Conservation (phyloP, 2,329 filamentous ascomycete genomes). For the Phoma sp. region DNA sequence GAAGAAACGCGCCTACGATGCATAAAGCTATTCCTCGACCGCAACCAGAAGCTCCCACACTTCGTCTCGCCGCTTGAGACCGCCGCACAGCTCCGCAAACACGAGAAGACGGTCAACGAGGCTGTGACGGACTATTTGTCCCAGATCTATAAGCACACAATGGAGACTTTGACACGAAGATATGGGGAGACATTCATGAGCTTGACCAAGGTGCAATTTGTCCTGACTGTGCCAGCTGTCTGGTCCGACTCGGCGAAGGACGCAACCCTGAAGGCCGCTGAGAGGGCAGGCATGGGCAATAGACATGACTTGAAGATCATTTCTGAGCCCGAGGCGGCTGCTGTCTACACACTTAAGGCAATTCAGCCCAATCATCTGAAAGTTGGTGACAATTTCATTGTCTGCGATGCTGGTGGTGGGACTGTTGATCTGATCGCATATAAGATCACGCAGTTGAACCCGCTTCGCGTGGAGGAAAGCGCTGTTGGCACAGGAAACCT, state of each 20-base stretch:
- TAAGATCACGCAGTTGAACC: constrained; percentile 75
- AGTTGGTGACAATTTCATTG: constrained; percentile 66
- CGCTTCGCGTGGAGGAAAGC: constrained; percentile 76
- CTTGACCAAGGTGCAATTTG: constrained; percentile 76
- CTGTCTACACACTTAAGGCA: constrained; percentile 79
- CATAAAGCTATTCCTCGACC: constrained; percentile 84
- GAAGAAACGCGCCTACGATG: constrained; percentile 77
- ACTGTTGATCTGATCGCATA: constrained; percentile 81
- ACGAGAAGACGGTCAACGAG: constrained; percentile 77
- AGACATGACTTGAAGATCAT: constrained; percentile 77
- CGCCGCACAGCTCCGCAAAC: constrained; percentile 74
- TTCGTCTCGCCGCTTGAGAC: constrained; percentile 81
- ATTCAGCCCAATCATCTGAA: constrained; percentile 77
- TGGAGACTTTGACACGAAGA: constrained; percentile 74
- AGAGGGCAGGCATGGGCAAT: constrained; percentile 77
- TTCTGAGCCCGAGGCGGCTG: constrained; percentile 77
- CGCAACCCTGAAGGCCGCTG: constrained; percentile 77
- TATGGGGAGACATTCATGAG: constrained; percentile 82
- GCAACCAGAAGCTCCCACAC: constrained; percentile 78
- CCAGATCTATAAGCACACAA: constrained; percentile 77
- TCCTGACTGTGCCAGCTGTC: constrained; percentile 76
- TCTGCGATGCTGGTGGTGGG: constrained; percentile 64
- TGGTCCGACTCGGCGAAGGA: constrained; percentile 89
- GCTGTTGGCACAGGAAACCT: constrained; percentile 79
- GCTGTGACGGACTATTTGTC: constrained; percentile 81